Conservation (phyloP, 2,329 filamentous ascomycete species). For the Arthroderma uncinatum region DNA sequence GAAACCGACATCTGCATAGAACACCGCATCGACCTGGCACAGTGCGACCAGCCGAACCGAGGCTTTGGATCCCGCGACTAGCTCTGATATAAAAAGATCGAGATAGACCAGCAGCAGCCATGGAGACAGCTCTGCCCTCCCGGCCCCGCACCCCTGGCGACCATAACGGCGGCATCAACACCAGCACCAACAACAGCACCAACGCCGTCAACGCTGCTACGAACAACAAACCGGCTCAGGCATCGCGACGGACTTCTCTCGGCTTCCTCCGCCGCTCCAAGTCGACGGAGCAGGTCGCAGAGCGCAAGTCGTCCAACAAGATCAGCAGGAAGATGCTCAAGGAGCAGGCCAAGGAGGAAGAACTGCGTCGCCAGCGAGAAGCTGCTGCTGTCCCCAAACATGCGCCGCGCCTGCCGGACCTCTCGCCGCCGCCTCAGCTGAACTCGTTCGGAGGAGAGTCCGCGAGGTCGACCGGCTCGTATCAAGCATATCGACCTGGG, state of each 20-base stretch:
- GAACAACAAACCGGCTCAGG: conserved; percentile 11
- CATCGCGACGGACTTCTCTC: conserved; percentile 39
- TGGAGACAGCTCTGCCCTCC: not conserved
- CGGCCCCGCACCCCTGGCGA: conserved; percentile 29
- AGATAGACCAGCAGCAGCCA: not conserved
- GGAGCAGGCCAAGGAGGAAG: conserved; percentile 38
- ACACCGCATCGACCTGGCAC: too few relatives aligned
- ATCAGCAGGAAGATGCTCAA: conserved; percentile 30
- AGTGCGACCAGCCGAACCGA: not conserved
- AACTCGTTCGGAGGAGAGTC: conserved; percentile 54
- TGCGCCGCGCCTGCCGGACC: conserved; percentile 45
- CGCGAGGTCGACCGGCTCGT: conserved; percentile 43
- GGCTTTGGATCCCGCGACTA: not conserved
- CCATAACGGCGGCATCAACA: conserved; percentile 23
- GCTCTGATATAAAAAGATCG: not conserved
- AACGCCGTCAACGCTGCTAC: not conserved
- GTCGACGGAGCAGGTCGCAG: conserved; percentile 51
- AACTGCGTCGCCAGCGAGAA: conserved; percentile 45
- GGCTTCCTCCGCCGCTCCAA: conserved; percentile 57
- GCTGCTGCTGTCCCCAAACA: conserved; percentile 45
- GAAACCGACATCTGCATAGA: not conserved
- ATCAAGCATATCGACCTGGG: conserved; percentile 22
- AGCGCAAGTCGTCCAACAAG: conserved; percentile 35
- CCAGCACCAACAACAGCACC: conserved; percentile 15
- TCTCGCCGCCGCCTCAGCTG: conserved; percentile 38